Conservation (phyloP, 805 yeast species). For the Candida boidinii region DNA sequence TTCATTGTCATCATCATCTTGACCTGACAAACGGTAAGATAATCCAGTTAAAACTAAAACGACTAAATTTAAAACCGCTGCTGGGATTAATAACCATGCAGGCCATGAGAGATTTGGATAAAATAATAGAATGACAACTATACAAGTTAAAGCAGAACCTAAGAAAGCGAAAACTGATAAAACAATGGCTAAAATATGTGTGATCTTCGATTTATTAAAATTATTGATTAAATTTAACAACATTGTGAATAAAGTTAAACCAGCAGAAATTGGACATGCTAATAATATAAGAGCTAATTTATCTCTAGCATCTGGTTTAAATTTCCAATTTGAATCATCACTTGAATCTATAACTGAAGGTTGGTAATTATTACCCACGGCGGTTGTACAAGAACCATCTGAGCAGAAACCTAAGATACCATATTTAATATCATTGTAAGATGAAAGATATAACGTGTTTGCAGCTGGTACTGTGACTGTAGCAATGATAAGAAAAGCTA, state of each 20-base stretch:
- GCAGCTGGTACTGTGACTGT: slow-evolving; percentile 56
- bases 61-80: slow-evolving; percentile 49
- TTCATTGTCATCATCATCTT: neutral
- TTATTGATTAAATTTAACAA: slow-evolving; percentile 28
- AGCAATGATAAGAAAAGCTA: slow-evolving; percentile 56
- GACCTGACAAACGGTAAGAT: slow-evolving; percentile 13
- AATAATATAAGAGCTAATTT: slow-evolving; percentile 47
- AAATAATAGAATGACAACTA: slow-evolving; percentile 49
- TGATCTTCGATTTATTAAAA: slow-evolving; percentile 13
- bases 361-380: slow-evolving; percentile 31
- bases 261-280: slow-evolving; percentile 60
- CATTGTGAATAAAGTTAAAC: slow-evolving; percentile 42
- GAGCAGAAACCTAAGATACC: slow-evolving; percentile 66
- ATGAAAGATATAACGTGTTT: slow-evolving; percentile 37
- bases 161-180: slow-evolving; percentile 42
- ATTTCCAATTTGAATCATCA: slow-evolving; percentile 43
- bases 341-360: slow-evolving; percentile 23
- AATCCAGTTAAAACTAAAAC: slow-evolving; percentile 42
- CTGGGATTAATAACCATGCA: slow-evolving; percentile 64
- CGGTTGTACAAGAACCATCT: slow-evolving; percentile 6
- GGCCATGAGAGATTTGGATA: slow-evolving; percentile 63
- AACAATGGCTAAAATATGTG: slow-evolving; percentile 35
- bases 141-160: slow-evolving; percentile 43
- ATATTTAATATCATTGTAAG: slow-evolving; percentile 35
- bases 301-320: slow-evolving; percentile 37